phyloP scores from a whole-genome alignment of 352 stramenopile species.

The Phytophthora quininea region DNA sequence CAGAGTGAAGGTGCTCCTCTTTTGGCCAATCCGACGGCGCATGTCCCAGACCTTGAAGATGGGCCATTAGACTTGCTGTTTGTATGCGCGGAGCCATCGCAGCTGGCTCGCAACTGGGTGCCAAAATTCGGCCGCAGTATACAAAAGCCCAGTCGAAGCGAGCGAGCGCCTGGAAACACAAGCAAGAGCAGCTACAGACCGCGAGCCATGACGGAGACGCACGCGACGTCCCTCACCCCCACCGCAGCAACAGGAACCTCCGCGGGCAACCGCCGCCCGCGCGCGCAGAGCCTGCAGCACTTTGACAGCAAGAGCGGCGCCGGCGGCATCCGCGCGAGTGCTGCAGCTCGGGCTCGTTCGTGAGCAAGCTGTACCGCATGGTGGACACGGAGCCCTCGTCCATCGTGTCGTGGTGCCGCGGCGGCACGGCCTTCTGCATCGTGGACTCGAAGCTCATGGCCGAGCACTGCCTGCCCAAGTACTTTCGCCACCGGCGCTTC shows the following conservation, averaged over 20 bases:
- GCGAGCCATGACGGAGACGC: slow-evolving; percentile 35
- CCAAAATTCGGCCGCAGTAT: slow-evolving; percentile 38
- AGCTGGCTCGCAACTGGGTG: slow-evolving; percentile 1
- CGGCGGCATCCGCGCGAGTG: slow-evolving; percentile 44
- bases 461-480: slow-evolving; percentile 89
- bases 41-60: slow-evolving; percentile 27
- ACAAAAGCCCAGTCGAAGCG: slow-evolving; percentile 59
- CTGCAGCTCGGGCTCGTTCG: slow-evolving; percentile 78
- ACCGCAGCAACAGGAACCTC: not conserved
- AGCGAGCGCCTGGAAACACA: slow-evolving; percentile 4
- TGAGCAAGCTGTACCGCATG: slow-evolving; percentile 88
- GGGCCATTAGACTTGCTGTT: not conserved
- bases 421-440: slow-evolving; percentile 90
- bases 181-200: not conserved
- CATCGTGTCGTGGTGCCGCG: slow-evolving; percentile 85
- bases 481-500: slow-evolving; percentile 90
- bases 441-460: slow-evolving; percentile 91
- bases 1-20: not conserved
- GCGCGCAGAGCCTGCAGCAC: slow-evolving; percentile 61
- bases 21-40: not conserved
- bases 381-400: slow-evolving; percentile 80
- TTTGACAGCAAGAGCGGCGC: slow-evolving; percentile 37
- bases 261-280: slow-evolving; percentile 39
- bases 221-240: slow-evolving; percentile 10
- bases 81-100: not conserved